Evolutionary conservation across 805 yeast genomes (phyloP), one percentile per base, ranked within the genome.

Genomic region (Wickerhamomyces mucosus): DNA sequence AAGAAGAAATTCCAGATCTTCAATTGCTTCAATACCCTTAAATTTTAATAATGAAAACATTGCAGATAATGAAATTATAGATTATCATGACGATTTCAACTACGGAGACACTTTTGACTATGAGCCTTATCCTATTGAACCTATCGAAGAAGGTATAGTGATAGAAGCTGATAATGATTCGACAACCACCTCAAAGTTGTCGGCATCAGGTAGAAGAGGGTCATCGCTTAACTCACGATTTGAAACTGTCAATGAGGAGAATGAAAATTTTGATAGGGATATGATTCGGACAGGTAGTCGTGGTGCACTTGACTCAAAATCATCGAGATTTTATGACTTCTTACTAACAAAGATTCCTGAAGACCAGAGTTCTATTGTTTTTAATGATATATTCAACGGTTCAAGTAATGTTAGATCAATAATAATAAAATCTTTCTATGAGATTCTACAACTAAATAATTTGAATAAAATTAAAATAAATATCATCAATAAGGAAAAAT

Each of bases 371-470:
- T 4, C 18, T 15, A 17, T 48, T 20, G 31, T 37, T 3, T 48
- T 49, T 35, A 32, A 31, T 10, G 31, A 39, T 6, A 32, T 49
- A n/a, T 20, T 49, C 10, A 36, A 40, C 7, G 27, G 26, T 7
- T 28, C 32, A 19, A 28, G 29, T 13, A 30, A 33, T 20, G n/a
- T n/a, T n/a, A 43, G 33, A 31, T 21, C 40, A 4, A 35, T 41
- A 10, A 28, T 45, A 21, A 51, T 39, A n/a, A 44, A 41, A 17
- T 45, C 53, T 3, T 48, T 50, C 31, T 48, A 47, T 33, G 51
- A 47, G 14, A 37, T 50, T 3, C 32, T 50, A 21, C 55, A 50
- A 32, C 27, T 48, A 21, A 32, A 49, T 6, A 47, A 51, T 2
- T 38, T 45, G 16, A 40, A 41, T 2, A 36, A 43, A 24, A 18